These are phyloP conservation scores for Ogataea corticis DNA, from an alignment of 805 yeast species.

Conservation along the genomic window DNA sequence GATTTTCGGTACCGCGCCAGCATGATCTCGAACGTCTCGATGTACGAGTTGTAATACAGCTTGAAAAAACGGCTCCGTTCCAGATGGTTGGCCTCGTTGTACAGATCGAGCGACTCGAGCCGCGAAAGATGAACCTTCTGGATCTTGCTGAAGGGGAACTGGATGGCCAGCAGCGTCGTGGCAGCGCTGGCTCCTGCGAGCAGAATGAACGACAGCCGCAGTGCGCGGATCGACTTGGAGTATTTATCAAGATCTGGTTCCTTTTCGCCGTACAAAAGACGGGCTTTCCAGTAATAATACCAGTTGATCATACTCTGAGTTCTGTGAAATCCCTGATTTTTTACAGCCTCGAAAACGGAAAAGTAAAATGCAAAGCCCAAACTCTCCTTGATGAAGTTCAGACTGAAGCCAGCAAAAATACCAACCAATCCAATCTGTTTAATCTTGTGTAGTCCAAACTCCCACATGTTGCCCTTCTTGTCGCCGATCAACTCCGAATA, in stretches of 20 bases:
- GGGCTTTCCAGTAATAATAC: constrained; percentile 38
- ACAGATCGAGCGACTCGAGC: constrained; percentile 75
- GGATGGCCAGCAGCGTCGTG: constrained; percentile 68
- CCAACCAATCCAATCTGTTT: constrained; percentile 76
- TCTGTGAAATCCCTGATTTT: constrained; percentile 60
- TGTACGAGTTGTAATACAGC: constrained; percentile 72
- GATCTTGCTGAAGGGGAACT: constrained; percentile 77
- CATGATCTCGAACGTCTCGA: constrained; percentile 69
- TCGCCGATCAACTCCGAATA: constrained; percentile 73
- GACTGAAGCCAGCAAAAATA: constrained; percentile 86
- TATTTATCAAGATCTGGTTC: constrained; percentile 20
- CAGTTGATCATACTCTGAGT: constrained; percentile 47
- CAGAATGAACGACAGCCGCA: constrained; percentile 68
- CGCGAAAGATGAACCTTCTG: constrained; percentile 80
- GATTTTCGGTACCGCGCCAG: constrained; percentile 54
- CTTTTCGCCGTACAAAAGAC: constrained; percentile 20
- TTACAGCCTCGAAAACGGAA: constrained; percentile 74
- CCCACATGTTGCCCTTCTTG: constrained; percentile 71
- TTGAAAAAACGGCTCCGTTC: constrained; percentile 36
- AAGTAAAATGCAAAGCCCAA: constrained; percentile 86
- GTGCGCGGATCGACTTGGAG: constrained; percentile 39
- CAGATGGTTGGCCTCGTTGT: constrained; percentile 38
- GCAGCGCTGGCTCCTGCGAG: constrained; percentile 91
- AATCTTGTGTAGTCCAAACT: constrained; percentile 67
- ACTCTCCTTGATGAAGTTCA: constrained; percentile 74